phyloP scores from a whole-genome alignment of 345 rosid species.

The Reutealis trisperma region DNA sequence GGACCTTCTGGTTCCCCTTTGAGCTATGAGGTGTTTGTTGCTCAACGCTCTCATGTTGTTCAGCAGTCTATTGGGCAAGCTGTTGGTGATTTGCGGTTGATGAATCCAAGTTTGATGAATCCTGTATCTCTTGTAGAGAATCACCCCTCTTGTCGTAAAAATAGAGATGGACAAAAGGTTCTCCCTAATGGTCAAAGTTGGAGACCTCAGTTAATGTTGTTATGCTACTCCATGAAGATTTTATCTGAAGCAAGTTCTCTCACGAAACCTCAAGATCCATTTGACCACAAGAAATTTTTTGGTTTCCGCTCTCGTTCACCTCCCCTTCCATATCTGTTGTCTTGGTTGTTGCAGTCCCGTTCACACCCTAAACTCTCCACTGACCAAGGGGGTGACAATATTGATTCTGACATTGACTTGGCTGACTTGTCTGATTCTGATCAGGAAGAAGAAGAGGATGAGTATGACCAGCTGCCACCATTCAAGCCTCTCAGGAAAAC shows the following conservation, averaged over 20 bases:
- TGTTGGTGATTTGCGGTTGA: constrained; percentile 77
- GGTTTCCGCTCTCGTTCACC: constrained; percentile 80
- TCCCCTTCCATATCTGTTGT: constrained; percentile 75
- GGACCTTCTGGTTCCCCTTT: constrained; percentile 88
- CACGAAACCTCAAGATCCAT: constrained; percentile 70
- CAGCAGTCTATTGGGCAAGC: constrained; percentile 92
- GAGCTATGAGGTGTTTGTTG: constrained; percentile 85
- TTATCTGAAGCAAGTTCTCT: constrained; percentile 76
- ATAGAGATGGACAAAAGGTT: constrained; percentile 82
- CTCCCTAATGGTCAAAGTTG: constrained; percentile 91
- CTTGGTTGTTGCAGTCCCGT: constrained; percentile 94
- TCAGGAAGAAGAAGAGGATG: constrained; percentile 69
- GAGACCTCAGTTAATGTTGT: constrained; percentile 77
- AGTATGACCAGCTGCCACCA: constrained; percentile 91
- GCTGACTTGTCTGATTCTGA: constrained; percentile 55
- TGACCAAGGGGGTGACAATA: constrained; percentile 80
- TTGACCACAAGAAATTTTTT: constrained; percentile 74
- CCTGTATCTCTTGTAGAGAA: constrained; percentile 79
- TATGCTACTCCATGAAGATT: constrained; percentile 77
- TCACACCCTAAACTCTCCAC: constrained; percentile 70
- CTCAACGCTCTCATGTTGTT: constrained; percentile 89
- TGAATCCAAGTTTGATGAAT: constrained; percentile 92
- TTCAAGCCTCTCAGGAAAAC: constrained; percentile 81
- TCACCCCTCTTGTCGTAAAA: constrained; percentile 77
- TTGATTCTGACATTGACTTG: constrained; percentile 80